phyloP scores from a whole-genome alignment of 2,329 filamentous ascomycete species.

The Aspergillus ibericus region DNA sequence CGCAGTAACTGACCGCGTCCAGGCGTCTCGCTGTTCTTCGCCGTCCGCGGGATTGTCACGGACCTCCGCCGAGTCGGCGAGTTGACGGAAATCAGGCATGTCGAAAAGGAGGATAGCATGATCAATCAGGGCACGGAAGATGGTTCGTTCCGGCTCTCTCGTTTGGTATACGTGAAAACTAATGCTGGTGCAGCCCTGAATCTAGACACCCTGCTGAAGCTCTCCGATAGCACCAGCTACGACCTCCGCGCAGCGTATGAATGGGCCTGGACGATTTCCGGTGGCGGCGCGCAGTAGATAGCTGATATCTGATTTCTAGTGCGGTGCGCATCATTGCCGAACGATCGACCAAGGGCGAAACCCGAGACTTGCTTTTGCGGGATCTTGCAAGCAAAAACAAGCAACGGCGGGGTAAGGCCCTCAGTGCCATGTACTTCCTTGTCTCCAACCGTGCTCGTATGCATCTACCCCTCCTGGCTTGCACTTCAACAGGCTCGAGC shows the following conservation, averaged over 20 bases:
- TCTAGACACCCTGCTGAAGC: conserved; percentile 64
- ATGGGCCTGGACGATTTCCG: conserved; percentile 46
- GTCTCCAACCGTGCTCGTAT: conserved; percentile 41
- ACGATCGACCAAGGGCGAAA: conserved; percentile 42
- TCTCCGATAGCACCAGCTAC: conserved; percentile 70
- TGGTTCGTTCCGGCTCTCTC: conserved; percentile 34
- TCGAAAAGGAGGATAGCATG: conserved; percentile 67
- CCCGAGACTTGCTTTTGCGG: conserved; percentile 41
- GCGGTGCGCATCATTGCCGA: conserved; percentile 50
- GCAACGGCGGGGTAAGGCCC: conserved; percentile 39
- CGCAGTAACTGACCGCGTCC: conserved; percentile 6
- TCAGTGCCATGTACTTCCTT: conserved; percentile 47
- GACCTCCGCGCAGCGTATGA: conserved; percentile 69
- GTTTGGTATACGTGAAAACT: conserved; percentile 8
- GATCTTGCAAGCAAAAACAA: conserved; percentile 44
- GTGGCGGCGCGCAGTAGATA: conserved; percentile 49
- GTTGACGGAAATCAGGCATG: conserved; percentile 61
- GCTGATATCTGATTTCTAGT: conserved; percentile 23
- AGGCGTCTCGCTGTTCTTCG: conserved; percentile 50
- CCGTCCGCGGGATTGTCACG: conserved; percentile 58
- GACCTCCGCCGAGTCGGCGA: conserved; percentile 44
- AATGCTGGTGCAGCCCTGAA: conserved; percentile 53
- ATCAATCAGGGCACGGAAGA: conserved; percentile 76
- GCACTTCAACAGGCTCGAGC: background rate
- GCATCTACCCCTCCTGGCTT: conserved; percentile 8